phyloP scores from a whole-genome alignment of 495 filamentous ascomycete genomes.

The Astrothelium macrocarpum region DNA sequence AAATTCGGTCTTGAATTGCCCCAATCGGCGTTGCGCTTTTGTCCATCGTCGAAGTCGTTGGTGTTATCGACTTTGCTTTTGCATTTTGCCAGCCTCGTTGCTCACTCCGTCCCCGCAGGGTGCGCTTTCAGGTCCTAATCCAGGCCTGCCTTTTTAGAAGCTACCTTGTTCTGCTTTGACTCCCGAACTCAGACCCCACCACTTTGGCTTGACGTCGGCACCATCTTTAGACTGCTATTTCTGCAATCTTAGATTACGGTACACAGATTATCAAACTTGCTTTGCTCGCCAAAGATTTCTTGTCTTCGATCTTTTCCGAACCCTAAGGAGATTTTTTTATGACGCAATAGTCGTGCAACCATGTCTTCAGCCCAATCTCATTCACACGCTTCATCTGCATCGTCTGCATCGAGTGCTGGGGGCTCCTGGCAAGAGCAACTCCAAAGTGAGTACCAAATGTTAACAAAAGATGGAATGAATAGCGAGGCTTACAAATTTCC shows the following conservation, averaged over 20 bases:
- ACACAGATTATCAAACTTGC: background rate
- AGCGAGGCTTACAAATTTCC: too few species aligned
- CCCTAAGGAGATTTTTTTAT: background rate
- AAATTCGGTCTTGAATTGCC: background rate
- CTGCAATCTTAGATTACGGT: background rate
- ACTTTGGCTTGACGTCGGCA: slow-evolving; percentile 2
- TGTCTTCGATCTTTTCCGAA: background rate
- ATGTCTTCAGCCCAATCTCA: slow-evolving; percentile 2
- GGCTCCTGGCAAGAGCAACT: slow-evolving; percentile 12
- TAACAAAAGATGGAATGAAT: background rate
- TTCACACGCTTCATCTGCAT: slow-evolving; percentile 1
- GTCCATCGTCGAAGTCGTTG: background rate
- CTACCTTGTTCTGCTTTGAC: background rate
- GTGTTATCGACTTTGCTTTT: background rate
- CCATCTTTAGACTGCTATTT: slow-evolving; percentile 3
- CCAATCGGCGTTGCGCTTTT: background rate
- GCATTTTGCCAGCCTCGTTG: background rate
- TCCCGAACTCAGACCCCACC: background rate
- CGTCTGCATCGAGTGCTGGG: background rate
- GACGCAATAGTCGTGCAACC: slow-evolving; percentile 1
- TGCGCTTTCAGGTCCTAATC: background rate
- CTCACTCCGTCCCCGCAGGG: background rate
- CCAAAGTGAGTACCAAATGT: slow-evolving; percentile 5
- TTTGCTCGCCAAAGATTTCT: background rate
- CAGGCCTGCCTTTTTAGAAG: background rate